These are phyloP conservation scores for Cylindrodendrum hubeiense DNA, from an alignment of 2,329 filamentous ascomycete genomes.

Conservation along the genomic window DNA sequence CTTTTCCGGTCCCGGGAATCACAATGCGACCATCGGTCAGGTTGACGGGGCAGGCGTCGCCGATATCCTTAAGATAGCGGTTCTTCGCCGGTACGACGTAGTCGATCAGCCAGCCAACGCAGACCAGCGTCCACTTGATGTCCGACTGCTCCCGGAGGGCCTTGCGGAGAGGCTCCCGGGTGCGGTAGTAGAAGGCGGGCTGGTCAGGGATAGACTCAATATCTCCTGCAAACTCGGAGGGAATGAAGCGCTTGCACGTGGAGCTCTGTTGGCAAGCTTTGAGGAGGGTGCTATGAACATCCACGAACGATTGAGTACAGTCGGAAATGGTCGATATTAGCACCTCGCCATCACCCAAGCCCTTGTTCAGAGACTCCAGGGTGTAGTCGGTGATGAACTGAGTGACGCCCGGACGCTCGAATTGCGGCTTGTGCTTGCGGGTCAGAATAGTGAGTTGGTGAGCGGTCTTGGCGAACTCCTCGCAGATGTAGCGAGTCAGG, in stretches of 20 bases:
- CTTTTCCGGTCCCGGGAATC: conserved; percentile 6
- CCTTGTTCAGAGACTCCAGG: background rate
- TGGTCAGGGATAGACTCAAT: conserved; percentile 8
- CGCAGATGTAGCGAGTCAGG: conserved; percentile 17
- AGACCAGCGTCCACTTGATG: conserved; percentile 8
- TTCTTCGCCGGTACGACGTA: conserved; percentile 6
- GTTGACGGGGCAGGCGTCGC: conserved; percentile 3
- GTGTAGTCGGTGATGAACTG: conserved; percentile 20
- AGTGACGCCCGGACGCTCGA: background rate
- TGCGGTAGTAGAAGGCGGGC: conserved; percentile 10
- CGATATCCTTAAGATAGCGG: conserved; percentile 13
- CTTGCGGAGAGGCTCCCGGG: conserved; percentile 2
- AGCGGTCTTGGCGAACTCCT: conserved; percentile 15
- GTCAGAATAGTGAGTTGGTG: conserved; percentile 10
- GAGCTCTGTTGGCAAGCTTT: conserved; percentile 11
- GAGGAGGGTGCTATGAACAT: conserved; percentile 12
- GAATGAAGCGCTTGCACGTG: conserved; percentile 19
- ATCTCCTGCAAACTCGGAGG: conserved; percentile 7
- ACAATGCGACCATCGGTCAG: background rate
- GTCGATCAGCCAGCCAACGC: conserved; percentile 7
- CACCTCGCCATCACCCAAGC: conserved; percentile 6
- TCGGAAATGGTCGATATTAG: conserved; percentile 17
- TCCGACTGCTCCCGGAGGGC: background rate
- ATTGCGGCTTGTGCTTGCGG: conserved; percentile 11
- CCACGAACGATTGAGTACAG: background rate